Base-by-base conservation (phyloP, 768 basidiomycete genomes). In the Agrocybe pediades region DNA sequence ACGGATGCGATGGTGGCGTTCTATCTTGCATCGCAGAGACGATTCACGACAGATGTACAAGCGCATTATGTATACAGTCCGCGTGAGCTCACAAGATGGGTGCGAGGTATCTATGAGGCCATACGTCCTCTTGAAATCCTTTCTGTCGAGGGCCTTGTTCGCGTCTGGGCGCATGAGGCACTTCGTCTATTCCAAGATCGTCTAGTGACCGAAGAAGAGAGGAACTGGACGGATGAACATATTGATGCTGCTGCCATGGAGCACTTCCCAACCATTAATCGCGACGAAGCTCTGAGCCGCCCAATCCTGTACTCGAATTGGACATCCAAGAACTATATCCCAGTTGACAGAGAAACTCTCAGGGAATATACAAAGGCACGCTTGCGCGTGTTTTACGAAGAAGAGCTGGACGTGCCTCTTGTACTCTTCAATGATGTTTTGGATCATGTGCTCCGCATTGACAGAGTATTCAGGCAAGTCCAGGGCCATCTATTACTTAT, bases 31-130 rank as follows among this genome's bases (percentile, higher is more conserved):
- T 98, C 96, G 16, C 95, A 98, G 71, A 87, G 87, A 59, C 87
- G 84, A 17, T 99, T 99, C 74, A 98, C 97, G 0, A 89, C 95
- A 19, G 96, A 98, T 66, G 72, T 88, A n/a, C 97, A 99, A 71
- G 97, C 96, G 0, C 97, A 99, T 69, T 99, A 99, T 68, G 90
- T 99, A 40, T 99, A 99, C 81, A 92, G 89, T 78, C 97, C 97
- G 62, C 92, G 97, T 80, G 97, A 99, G 68, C 85, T 99, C 24
- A 98, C 97, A 1, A 85, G 97, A 47, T 99, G 97, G 97, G 85
- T 92, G 29, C 85, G 97, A 57, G 97, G 97, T 64, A 90, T 99
- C 54, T 98, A 96, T 66, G 97, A 98, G 69, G 95, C 97, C 9
- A 91, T 99, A 54, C 86, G 87, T 24, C 96, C 97, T 6, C 74